Evolutionary conservation across 2,329 filamentous ascomycete species (phyloP), one percentile per base, ranked within the genome.

Genomic region (Botrytis porri): DNA sequence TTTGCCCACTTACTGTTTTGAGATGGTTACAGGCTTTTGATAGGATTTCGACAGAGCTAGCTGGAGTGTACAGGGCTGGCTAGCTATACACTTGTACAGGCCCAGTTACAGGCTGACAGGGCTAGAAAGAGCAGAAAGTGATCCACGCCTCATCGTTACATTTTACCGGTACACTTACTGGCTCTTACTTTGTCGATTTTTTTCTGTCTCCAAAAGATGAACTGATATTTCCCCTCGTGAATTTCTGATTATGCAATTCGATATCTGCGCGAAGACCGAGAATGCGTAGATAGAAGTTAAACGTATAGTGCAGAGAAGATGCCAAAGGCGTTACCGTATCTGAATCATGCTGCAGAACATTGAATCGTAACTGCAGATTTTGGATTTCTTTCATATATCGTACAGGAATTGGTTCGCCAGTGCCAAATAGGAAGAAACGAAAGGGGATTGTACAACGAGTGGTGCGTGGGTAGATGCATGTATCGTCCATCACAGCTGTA

Each of bases 381-480:
- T 12, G 22, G 16, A 22, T 6, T n/a, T 22, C 35, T 61, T 16
- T 37, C 59, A 14, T 25, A 61, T 61, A 39, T 25, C 29, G 57
- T 60, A 35, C 57, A 22, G 57, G 12, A 61, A 8, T n/a, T n/a
- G 10, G 6, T 3, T n/a, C 39, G 35, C 22, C 22, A 39, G 35
- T 14, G 37, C 4, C 22, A 18, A 37, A 61, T 35, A 25, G 32
- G 35, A 37, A 61, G 20, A 60, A 37, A 37, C n/a, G 32, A 61
- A 37, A 37, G 32, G 37, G 22, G 35, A 16, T 61, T 61, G 59
- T 61, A 61, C 59, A 61, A 61, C 59, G 59, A 61, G 37, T n/a
- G 59, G 59, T 61, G 59, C 59, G 59, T 61, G 59, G 59, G 35
- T 61, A 61, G 59, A 37, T 61, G 59, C 59, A 61, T 61, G 35